A percentile compares a stretch with the other conserved stretches of the same genome.
phyloP scores from a whole-genome alignment of 2,329 filamentous ascomycete genomes.

The Diaporthe aspalathi region DNA sequence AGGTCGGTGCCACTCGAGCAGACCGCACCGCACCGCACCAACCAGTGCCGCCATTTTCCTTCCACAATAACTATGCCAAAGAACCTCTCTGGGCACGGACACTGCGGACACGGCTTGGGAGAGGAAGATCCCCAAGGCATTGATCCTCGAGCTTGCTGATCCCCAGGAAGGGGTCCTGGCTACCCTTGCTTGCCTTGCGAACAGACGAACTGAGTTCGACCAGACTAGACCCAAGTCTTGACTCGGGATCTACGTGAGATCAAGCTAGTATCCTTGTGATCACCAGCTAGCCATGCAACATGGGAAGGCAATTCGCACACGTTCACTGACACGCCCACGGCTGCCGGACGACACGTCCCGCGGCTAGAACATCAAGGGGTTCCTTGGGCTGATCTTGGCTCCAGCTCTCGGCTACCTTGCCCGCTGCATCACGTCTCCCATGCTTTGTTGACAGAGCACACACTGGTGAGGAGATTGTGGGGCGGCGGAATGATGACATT shows the following conservation, averaged over 20 bases:
- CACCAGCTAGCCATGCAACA: constrained; percentile 22
- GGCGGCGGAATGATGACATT: constrained; percentile 30
- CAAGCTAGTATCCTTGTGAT: constrained; percentile 33
- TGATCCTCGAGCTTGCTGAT: constrained; percentile 31
- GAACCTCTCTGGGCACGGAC: constrained; percentile 7
- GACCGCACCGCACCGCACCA: background rate
- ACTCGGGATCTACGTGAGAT: constrained; percentile 33
- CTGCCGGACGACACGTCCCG: constrained; percentile 34
- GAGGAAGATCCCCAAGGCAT: background rate
- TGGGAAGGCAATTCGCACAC: constrained; percentile 14
- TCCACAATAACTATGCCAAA: background rate
- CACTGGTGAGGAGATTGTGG: background rate
- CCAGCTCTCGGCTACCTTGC: background rate
- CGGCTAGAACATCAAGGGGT: constrained; percentile 31
- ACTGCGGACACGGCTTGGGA: constrained; percentile 3
- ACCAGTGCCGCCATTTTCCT: background rate
- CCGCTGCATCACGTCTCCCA: background rate
- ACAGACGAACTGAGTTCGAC: constrained; percentile 32
- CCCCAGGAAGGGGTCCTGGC: constrained; percentile 20
- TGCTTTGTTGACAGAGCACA: constrained; percentile 14
- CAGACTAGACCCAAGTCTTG: constrained; percentile 34
- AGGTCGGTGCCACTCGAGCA: constrained; percentile 19
- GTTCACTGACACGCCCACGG: constrained; percentile 32
- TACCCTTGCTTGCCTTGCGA: constrained; percentile 31
- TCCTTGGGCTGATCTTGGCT: constrained; percentile 15